Base-by-base conservation (phyloP, 83 land plant genomes). In the Larix sibirica region DNA sequence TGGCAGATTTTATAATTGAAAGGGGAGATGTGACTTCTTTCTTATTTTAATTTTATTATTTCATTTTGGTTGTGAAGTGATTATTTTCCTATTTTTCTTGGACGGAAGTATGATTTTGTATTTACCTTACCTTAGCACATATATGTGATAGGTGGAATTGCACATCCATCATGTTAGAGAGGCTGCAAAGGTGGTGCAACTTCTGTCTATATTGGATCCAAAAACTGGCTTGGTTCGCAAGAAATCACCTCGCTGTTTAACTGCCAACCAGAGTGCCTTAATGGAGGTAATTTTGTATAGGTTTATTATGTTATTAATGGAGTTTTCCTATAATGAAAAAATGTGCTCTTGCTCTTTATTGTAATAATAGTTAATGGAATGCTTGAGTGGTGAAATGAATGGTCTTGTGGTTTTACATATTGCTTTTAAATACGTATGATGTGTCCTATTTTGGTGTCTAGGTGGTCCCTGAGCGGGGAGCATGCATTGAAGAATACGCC, bases 151-250 rank as follows among this genome's bases (percentile, higher is more conserved):
- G 99, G 92, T 97, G 83, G 94, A 95, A 60, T 85, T 94, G 58
- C 94, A 92, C 68, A 90, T 89, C 79, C 96, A 97, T 87, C 98
- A 95, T 86, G 94, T 91, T 23, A 94, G 91, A 81, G 92, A 91
- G 86, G 93, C 98, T 73, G 98, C 93, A 63, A 92, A 77, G 71
- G 87, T 97, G 67, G 86, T 80, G 42, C 88, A 88, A 81, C 87
- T 95, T 69, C 21, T 89, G 31, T 87, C 96, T 4, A 76, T 95
- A 79, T 80, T 97, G 23, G 98, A 97, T 86, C 84, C 91, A 16
- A 97, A 97, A 88, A 90, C 92, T 64, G 95, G 96, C 13, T 85
- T 88, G 62, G 89, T 87, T 18, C 79, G 93, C 56, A 91, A 90
- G 77, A 88, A 86, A 79, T 81, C 95, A 23, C 96, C 98, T 2